A percentile compares a stretch with the other conserved stretches of the same genome.
phyloP scores from a whole-genome alignment of 129 eudicot species.

The Flaveria robusta region DNA sequence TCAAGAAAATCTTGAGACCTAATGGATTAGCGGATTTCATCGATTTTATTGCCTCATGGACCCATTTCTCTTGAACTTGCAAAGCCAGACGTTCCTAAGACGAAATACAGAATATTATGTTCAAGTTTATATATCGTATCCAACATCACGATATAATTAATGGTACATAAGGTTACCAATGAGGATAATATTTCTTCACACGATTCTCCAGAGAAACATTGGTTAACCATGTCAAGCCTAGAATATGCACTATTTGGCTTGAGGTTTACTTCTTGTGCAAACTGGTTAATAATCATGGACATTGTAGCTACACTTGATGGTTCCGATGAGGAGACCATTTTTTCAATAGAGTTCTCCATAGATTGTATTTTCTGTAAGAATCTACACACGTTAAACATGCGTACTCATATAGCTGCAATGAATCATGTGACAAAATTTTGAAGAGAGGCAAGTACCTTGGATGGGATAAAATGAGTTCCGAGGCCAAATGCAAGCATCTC shows the following conservation, averaged over 20 bases:
- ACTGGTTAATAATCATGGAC: conserved; percentile 29
- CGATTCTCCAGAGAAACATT: conserved; percentile 35
- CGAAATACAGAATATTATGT: not conserved
- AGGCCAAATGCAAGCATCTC: conserved; percentile 64
- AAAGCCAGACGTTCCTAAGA: conserved; percentile 31
- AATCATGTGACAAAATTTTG: not conserved
- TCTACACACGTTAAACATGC: not conserved
- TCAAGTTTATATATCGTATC: not conserved
- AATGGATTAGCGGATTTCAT: conserved; percentile 44
- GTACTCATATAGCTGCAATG: not conserved
- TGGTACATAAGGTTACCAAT: conserved; percentile 19
- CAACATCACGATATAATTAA: too few species aligned
- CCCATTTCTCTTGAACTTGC: conserved; percentile 36
- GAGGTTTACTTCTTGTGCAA: conserved; percentile 25
- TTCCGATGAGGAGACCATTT: conserved; percentile 21
- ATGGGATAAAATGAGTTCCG: conserved; percentile 59
- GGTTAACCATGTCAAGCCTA: conserved; percentile 40
- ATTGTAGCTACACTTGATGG: conserved; percentile 9
- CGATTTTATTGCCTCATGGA: conserved; percentile 31
- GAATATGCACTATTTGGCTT: conserved; percentile 30
- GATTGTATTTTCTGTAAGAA: conserved; percentile 29
- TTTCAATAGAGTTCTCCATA: conserved; percentile 38
- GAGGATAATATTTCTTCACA: conserved; percentile 44
- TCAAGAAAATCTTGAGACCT: conserved; percentile 41
- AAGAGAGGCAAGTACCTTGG: conserved; percentile 37